These are phyloP conservation scores for Rhizopogon salebrosus DNA, from an alignment of 768 basidiomycete genomes.

Conservation along the genomic window DNA sequence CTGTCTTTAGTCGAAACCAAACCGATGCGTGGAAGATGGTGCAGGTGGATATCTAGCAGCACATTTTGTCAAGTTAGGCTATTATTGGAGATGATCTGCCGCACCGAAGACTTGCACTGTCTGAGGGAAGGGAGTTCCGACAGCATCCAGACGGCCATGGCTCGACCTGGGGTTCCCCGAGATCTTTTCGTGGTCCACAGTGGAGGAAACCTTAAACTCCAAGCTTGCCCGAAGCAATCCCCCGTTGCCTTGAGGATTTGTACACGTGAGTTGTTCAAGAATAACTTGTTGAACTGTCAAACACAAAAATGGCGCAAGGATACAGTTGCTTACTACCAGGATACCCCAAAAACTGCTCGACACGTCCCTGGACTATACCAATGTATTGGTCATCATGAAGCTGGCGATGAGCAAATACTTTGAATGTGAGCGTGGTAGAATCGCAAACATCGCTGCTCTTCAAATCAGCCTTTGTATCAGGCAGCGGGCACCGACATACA, in stretches of 20 bases:
- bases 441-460: background rate
- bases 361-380: background rate
- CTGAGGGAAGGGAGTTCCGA: background rate
- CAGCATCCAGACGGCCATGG: background rate
- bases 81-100: background rate
- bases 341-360: background rate
- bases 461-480: background rate
- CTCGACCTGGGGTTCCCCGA: too few species aligned
- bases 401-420: slow-evolving; percentile 2
- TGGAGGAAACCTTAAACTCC: background rate
- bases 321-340: background rate
- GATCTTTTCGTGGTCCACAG: background rate
- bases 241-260: background rate
- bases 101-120: background rate
- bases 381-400: background rate
- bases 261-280: background rate
- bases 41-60: background rate
- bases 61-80: background rate
- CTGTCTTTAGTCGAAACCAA: background rate
- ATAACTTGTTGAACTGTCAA: background rate
- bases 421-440: background rate
- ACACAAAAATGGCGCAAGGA: background rate
- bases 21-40: background rate
- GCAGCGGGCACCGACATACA: background rate
- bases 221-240: background rate